These are phyloP conservation scores for Brassica hybrid DNA, from an alignment of 441 rosid species.

Conservation along the genomic window DNA sequence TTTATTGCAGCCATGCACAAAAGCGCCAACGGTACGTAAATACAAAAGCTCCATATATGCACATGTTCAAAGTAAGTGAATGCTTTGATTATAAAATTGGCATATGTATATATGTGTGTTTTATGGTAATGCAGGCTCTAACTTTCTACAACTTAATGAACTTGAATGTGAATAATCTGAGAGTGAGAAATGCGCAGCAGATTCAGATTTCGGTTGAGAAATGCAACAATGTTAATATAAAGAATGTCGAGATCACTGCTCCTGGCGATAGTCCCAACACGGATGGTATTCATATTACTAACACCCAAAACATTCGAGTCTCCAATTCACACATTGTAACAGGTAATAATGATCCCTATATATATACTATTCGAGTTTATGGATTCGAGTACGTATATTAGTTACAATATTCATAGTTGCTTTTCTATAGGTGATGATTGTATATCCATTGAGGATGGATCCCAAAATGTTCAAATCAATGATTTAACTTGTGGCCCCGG, in stretches of 20 bases:
- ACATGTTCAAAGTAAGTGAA: neutral
- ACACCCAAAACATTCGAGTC: constrained; percentile 59
- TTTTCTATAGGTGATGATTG: constrained; percentile 77
- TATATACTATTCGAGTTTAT: neutral
- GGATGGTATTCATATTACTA: constrained; percentile 77
- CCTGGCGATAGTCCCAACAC: constrained; percentile 78
- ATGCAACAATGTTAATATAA: constrained; percentile 53
- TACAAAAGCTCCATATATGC: neutral
- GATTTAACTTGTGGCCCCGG: constrained; percentile 83
- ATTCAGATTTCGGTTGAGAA: constrained; percentile 59
- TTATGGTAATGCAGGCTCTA: too few species aligned
- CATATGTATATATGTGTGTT: too few species aligned
- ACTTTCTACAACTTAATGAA: too few species aligned
- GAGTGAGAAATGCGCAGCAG: too few species aligned
- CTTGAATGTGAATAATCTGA: too few species aligned
- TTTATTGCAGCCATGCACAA: constrained; percentile 74
- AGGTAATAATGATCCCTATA: constrained; percentile 46
- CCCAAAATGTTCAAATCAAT: constrained; percentile 60
- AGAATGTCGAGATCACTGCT: constrained; percentile 52
- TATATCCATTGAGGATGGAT: constrained; percentile 76
- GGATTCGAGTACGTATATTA: neutral
- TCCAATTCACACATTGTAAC: constrained; percentile 55
- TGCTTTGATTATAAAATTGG: too few species aligned
- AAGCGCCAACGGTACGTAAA: constrained; percentile 75
- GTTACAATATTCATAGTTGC: neutral